Base-by-base conservation (phyloP, 352 stramenopile genomes). In the Phytophthora nicotianae region DNA sequence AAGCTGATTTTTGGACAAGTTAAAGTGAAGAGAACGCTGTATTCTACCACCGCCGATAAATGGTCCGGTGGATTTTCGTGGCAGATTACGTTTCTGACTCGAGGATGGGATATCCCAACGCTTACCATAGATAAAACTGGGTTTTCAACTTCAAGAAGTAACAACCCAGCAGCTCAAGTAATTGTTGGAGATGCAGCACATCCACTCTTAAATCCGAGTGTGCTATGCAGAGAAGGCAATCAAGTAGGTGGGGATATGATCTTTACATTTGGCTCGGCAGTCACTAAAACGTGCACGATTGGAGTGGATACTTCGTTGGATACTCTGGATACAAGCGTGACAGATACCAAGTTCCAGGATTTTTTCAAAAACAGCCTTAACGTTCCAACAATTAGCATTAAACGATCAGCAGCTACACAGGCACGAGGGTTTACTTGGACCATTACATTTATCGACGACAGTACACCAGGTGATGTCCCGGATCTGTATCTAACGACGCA, bases 41-140 rank as follows among this genome's bases (percentile, higher is more conserved):
- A 89, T 63, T 84, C 86, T 24, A 70, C 88, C 6, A 81, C 89
- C 6, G 77, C 58, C 2, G 81, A 83, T 52, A 90, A 97, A 46
- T 99, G 95, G 94, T 97, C 89, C 5, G 96, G 96, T 19, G 91
- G 93, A 7, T 98, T 97, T 59, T 86, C 85, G 21, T 99, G 95
- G 95, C 83, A 87, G 23, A 93, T 99, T 56, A 97, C 93, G 19
- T 99, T 98, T 45, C 81, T 76, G 7, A 86, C 67, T 35, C 79
- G 88, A 16, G 77, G 83, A 0, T 84, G 90, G 68, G 83, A 98
- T 65, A 90, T 98, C 46, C 93, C 93, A 21, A 88, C 62, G 21
- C 87, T 98, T 72, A 68, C 21, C 0, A 57, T 76, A 5, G 59
- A 54, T 20, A 38, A n/a, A 9, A 45, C 46, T 6, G 59, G 35